Base-by-base conservation (phyloP, 148 eudicot genomes). In the Chenopodium album region DNA sequence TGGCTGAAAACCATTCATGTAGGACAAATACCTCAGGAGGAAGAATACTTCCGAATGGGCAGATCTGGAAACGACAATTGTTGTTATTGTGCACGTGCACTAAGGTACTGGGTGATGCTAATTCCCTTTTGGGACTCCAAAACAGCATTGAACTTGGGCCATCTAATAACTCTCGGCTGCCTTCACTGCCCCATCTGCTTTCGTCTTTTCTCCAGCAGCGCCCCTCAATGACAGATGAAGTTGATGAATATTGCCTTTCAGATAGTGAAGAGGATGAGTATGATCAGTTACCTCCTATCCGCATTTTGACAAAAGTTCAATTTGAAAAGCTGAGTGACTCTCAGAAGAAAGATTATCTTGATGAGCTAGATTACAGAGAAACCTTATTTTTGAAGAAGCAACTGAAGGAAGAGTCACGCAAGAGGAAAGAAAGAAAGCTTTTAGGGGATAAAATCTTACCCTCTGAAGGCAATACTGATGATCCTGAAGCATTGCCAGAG, bases 331-430 rank as follows among this genome's bases (percentile, higher is more conserved):
- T 97, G 88, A 89, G 85, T 75, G 76, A 87, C 28, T 82, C 88
- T 68, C 98, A 94, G 87, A 92, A 92, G 87, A 92, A 84, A 72
- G 93, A 89, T 29, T 97, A 94, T 83, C 97, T 94, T 23, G 97
- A 94, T 80, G 99, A 97, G 89, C 88, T 97, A 78, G 98, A 97
- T 86, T 97, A 97, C 76, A 86, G 98, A 78, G 99, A 97, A 87
- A 92, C 90, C 77, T 92, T 94, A 75, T 92, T 88, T 82, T 78
- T 97, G 89, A 97, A 94, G 88, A 92, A 92, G 80, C 98, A 90
- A 81, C 75, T 92, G 85, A 94, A 84, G 82, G 92, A 97, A 89
- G 98, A 94, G 83, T 80, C 63, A 28, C 81, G 78, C 68, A 83
- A 80, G 80, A 85, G 87, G 84, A 87, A 70, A 83, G 90, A 86